Percentiles rank a stretch among this genome's conserved stretches.
Conservation (phyloP, 306 rosid genomes). For the Casuarina equisetifolia region DNA sequence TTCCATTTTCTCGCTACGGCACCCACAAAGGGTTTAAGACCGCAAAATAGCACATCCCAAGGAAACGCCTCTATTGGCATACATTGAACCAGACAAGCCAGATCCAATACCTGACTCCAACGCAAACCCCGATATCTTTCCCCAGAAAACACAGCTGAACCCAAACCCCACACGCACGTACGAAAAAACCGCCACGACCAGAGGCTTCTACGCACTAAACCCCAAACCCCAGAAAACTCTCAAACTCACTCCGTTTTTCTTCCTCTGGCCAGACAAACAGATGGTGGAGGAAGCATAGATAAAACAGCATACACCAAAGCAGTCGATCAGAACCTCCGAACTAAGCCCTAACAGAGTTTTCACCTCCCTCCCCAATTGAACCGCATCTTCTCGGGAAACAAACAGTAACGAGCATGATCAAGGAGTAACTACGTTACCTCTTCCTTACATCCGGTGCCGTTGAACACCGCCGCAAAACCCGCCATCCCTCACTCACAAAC, state of each 20-base stretch:
- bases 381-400: background rate
- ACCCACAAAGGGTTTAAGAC: background rate
- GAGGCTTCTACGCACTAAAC: background rate
- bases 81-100: background rate
- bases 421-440: slow-evolving; percentile 50
- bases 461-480: slow-evolving; percentile 95
- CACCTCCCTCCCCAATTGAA: background rate
- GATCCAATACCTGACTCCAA: slow-evolving; percentile 5
- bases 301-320: background rate
- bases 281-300: background rate
- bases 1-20: background rate
- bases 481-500: slow-evolving; percentile 66
- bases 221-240: background rate
- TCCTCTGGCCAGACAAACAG: background rate
- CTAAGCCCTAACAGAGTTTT: background rate
- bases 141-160: slow-evolving; percentile 2
- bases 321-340: background rate
- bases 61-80: background rate
- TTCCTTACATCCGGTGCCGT: slow-evolving; percentile 99
- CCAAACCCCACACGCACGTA: slow-evolving; percentile 12
- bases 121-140: background rate
- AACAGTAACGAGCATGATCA: background rate
- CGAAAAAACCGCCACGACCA: background rate
- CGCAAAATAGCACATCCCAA: background rate
- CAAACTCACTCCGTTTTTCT: background rate